Evolutionary conservation across 176 grass and related monocot genomes (phyloP).

Genomic region (Pharus latifolius): DNA sequence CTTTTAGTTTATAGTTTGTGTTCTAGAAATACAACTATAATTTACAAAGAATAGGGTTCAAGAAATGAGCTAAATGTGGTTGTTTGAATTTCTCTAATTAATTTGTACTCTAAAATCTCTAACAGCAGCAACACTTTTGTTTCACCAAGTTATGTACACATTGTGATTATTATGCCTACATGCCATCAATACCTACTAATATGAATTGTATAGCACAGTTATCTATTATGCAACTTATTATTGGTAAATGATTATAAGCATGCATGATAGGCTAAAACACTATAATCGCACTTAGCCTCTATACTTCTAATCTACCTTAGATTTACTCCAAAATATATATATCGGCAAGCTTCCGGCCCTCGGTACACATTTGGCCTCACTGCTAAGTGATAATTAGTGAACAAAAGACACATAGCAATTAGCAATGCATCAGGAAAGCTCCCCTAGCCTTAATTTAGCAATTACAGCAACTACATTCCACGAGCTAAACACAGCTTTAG

Average conservation of each 20-base stretch:
- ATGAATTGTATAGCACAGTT: background rate
- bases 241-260: too few species aligned
- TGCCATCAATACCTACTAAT: background rate
- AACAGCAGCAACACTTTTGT: too few species aligned
- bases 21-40: too few species aligned
- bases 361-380: background rate
- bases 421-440: background rate
- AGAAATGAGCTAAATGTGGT: too few species aligned
- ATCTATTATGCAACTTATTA: background rate
- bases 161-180: background rate
- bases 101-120: too few species aligned
- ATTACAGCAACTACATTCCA: conserved; percentile 14
- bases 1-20: too few species aligned
- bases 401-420: background rate
- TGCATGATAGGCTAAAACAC: too few species aligned
- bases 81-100: too few species aligned
- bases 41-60: too few species aligned
- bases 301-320: background rate
- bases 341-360: background rate
- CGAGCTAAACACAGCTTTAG: background rate
- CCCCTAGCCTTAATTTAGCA: background rate
- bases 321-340: background rate
- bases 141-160: background rate
- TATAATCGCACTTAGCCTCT: too few species aligned
- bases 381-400: background rate